Base-by-base conservation (phyloP, 2,329 filamentous ascomycete species). In the Fonsecaea nubica region DNA sequence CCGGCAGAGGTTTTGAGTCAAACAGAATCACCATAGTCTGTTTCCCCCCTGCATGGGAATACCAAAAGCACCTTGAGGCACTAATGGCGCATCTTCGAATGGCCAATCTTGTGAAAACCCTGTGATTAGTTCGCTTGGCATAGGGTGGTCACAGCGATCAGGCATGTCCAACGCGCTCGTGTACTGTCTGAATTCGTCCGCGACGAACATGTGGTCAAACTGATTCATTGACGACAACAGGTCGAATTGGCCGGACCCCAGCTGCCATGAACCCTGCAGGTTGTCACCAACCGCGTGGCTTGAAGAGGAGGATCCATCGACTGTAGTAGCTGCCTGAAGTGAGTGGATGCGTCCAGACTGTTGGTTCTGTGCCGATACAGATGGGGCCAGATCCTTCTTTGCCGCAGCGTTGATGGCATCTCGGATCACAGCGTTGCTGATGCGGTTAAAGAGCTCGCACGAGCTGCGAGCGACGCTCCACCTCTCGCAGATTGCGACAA, bases 401-500 rank as follows among this genome's bases (percentile, higher is more conserved):
- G 38, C 12, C 38, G 12, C 59, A 18, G 74, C 72, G 45, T 78
- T 78, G 8, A 82, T 76, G 0, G 78, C 76, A 48, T 83, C 81
- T 0, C 74, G 73, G 0, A 83, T 70, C 0, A 82, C 77, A 0
- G 81, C 81, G 66, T 81, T 79, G 36, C 80, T 80, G 2, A 83
- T 71, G 0, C 77, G 72, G 58, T 82, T 78, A 62, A 82, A 82
- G 0, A 82, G 74, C 59, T 82, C 78, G 18, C 79, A 79, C 35
- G 79, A 81, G 48, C 78, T 77, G 3, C 78, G 73, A 4, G 79
- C 74, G 0, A 77, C 69, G 40, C 79, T 77, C 77, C 81, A 82
- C 5, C 80, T 71, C 40, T 83, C 81, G 0, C 79, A 81, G 0
- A 82, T 78, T 2, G 81, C 81, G 0, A 83, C 81, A 0, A 82